Base-by-base conservation (phyloP, 176 grass and related monocot species). In the Metroxylon sagu region DNA sequence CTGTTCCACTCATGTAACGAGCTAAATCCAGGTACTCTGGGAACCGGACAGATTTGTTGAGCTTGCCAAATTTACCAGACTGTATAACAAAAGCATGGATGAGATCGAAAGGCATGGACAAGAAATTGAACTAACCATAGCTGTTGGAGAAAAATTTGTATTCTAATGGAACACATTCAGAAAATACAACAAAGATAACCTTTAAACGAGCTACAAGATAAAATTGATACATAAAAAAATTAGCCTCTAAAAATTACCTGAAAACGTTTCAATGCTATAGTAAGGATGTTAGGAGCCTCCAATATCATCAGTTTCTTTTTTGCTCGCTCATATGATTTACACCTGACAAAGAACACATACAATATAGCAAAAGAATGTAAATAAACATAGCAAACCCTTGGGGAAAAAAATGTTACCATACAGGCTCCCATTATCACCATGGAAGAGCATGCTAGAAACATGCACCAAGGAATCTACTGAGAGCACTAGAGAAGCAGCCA, bases 281-380 rank as follows among this genome's bases (percentile, higher is more conserved):
- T 95, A 59, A 95, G 74, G 39, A 95, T 64, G 68, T 95, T 95
- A 5, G 90, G 90, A 56, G 82, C 90, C 68, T 95, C 90, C 66
- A 70, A 75, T 78, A 95, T 95, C 21, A 64, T 74, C 74, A 95
- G 70, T 75, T 86, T 85, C 76, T 95, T 95, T 75, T 65, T 83
- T 55, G 85, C 85, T 65, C 71, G 79, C 39, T 89, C 79, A 77
- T 84, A 89, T 1, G 85, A 89, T n/a, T 86, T 89, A 52, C 90
- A 95, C 72, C 90, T 89, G 76, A 19, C 7, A 18, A n/a, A 50
- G 54, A 48, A 56, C 35, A 43, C 7, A 14, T 23, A 23, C 5
- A 43, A 43, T 43, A 43, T 43, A 10, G 8, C 12, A 43, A 43
- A 43, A 14, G 10, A 14, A 2, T 43, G 35, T 43, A 43, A 43